Conservation (phyloP, 768 basidiomycete genomes). For the Hygrocybe punicea region DNA sequence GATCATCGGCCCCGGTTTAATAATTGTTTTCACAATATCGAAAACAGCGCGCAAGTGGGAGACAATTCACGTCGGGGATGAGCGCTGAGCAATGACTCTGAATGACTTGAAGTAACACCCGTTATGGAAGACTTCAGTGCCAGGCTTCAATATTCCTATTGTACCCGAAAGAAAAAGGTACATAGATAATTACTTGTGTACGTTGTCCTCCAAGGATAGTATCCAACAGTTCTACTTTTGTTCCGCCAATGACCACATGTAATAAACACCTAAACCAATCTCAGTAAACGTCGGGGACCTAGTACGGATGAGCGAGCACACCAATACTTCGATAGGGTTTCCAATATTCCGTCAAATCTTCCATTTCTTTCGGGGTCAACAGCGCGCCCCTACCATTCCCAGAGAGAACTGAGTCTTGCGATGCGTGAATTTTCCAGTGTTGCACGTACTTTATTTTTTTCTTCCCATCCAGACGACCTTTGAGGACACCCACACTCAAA, state of each 20-base stretch:
- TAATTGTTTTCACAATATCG: too few relatives aligned
- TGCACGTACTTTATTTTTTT: constrained; percentile 67
- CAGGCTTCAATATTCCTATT: too few relatives aligned
- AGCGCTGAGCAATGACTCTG: too few relatives aligned
- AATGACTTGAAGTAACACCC: too few relatives aligned
- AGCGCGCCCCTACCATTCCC: constrained; percentile 55
- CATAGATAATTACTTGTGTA: neutral
- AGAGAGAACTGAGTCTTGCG: neutral
- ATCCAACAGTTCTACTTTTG: neutral
- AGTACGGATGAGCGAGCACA: constrained; percentile 27
- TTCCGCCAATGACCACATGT: constrained; percentile 81
- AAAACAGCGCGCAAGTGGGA: too few relatives aligned
- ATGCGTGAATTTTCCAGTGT: neutral
- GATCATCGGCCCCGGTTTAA: neutral
- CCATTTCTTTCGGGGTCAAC: constrained; percentile 80
- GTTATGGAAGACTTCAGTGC: too few relatives aligned
- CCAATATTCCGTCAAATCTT: constrained; percentile 71
- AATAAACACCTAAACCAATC: constrained; percentile 59
- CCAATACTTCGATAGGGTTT: constrained; percentile 79
- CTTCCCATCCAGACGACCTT: constrained; percentile 61
- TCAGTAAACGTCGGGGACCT: constrained; percentile 1
- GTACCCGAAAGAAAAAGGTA: neutral
- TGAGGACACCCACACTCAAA: constrained; percentile 53
- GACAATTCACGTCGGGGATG: too few relatives aligned
- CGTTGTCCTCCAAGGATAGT: neutral